Evolutionary conservation across 2,329 filamentous ascomycete genomes (phyloP), one percentile per base, ranked within the genome.

Genomic region (Colletotrichum sp.): DNA sequence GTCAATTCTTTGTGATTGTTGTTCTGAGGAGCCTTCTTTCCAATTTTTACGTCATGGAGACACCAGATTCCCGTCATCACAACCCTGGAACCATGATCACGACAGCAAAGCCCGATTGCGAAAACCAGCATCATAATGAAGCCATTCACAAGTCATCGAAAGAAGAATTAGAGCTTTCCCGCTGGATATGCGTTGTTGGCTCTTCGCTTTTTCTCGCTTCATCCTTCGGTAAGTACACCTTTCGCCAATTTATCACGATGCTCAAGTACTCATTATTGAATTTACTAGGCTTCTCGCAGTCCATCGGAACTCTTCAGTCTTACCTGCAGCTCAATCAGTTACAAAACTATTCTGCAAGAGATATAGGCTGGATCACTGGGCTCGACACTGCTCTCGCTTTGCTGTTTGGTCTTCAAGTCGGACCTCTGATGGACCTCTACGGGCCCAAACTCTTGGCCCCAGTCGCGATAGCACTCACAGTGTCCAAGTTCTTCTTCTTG

Each of bases 281-380:
- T 14, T 12, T 9, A 64, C 7, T n/a, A 83, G 87, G 88, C 4
- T 87, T 89, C 63, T 87, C 88, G 81, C 83, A 86, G 70, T 85
- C 79, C 72, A 85, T 89, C 18, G 88, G 88, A 30, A 84, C 87
- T 2, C 79, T 89, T 1, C 88, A 89, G 77, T 83, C 87, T 55
- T 88, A 89, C 71, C 83, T 88, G 24, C 83, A 83, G 39, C 81
- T 80, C 6, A 81, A 89, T 70, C 88, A 90, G 77, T 82, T 89
- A 1, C 78, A 82, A 0, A 73, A 79, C 9, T 87, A 87, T 75
- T 83, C 83, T 5, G 81, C 85, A 6, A 79, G 84, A 5, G 84
- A 89, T 21, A 83, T 90, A 2, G 88, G 87, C 30, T 89, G 87
- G 88, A 89, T 89, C 70, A 84, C 86, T 0, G 85, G 87, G 1